Percentiles rank a stretch among this genome's conserved stretches.
phyloP scores from a whole-genome alignment of 257 asterid genomes.

The Fraxinus cuspidata region DNA sequence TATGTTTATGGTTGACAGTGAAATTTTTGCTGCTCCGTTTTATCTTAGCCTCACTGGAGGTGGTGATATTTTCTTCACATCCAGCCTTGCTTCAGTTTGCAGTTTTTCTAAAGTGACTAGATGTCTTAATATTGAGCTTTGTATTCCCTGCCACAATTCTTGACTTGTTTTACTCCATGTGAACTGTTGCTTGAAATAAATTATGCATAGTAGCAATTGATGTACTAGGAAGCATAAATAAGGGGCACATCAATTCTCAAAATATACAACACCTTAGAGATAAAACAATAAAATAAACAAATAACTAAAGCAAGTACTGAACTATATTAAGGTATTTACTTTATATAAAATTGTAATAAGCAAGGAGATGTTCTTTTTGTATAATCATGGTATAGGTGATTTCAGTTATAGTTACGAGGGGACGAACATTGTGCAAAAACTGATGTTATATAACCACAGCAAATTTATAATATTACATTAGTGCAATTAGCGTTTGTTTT shows the following conservation, averaged over 20 bases:
- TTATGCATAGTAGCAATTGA: neutral
- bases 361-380: neutral
- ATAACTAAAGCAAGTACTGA: neutral
- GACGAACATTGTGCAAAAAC: neutral
- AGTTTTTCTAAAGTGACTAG: neutral
- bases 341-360: neutral
- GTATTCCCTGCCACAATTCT: neutral
- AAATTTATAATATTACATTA: neutral
- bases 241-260: neutral
- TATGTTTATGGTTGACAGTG: neutral
- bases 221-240: neutral
- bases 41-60: neutral
- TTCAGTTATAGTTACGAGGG: neutral
- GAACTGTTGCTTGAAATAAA: neutral
- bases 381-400: neutral
- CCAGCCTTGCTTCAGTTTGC: neutral
- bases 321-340: too few relatives aligned
- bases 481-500: neutral
- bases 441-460: neutral
- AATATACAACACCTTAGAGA: neutral
- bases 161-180: neutral
- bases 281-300: neutral
- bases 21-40: too few relatives aligned
- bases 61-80: too few relatives aligned
- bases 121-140: neutral